phyloP scores from a whole-genome alignment of 2,329 filamentous ascomycete genomes.

The Paraphoma chrysanthemicola region DNA sequence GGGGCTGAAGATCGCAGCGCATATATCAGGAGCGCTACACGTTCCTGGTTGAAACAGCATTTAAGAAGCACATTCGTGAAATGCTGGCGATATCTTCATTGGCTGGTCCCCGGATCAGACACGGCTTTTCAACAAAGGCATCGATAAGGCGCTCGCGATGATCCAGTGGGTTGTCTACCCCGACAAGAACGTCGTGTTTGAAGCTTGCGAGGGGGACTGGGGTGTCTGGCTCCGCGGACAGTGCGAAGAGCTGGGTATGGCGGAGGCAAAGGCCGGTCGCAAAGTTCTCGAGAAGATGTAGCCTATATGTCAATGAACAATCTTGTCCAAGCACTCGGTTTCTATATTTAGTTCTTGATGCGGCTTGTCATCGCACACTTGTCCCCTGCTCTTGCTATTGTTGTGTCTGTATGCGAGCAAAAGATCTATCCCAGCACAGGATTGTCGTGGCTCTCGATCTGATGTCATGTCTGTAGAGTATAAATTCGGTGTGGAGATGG shows the following conservation, averaged over 20 bases:
- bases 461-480: no score
- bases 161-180: constrained; percentile 15
- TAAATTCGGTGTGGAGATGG: no score
- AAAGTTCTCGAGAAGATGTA: constrained; percentile 10
- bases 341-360: no score
- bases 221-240: constrained; percentile 6
- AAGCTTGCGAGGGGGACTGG: constrained; percentile 18
- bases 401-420: no score
- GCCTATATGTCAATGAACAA: background rate
- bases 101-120: constrained; percentile 11
- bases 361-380: no score
- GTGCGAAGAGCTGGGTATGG: constrained; percentile 17
- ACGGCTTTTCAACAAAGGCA: constrained; percentile 24
- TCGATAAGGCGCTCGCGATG: constrained; percentile 13
- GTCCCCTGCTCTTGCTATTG: no score
- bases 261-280: constrained; percentile 3
- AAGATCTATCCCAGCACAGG: no score
- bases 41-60: constrained; percentile 1
- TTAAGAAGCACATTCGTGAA: constrained; percentile 5
- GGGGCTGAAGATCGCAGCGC: background rate
- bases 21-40: constrained; percentile 11
- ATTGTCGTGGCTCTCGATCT: no score
- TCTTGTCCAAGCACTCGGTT: background rate
- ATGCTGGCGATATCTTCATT: constrained; percentile 11
- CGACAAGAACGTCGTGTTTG: constrained; percentile 9